Evolutionary conservation across 495 filamentous ascomycete species (phyloP).

Genomic region (Trichoderma orchidacearum): DNA sequence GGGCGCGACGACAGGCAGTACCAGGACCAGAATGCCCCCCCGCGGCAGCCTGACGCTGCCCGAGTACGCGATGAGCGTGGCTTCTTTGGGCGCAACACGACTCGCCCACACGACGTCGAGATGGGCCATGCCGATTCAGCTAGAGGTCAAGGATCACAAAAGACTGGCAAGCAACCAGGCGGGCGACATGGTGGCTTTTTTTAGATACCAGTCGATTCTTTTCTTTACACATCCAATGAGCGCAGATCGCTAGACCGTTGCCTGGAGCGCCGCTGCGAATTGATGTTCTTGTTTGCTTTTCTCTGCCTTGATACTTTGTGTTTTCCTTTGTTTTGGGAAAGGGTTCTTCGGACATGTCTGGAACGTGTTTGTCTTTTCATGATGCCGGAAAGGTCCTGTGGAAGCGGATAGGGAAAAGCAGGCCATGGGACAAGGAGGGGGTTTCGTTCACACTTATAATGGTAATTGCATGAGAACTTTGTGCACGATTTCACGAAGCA

Average conservation of each 20-base stretch:
- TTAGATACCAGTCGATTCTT: background rate
- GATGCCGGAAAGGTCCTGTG: background rate
- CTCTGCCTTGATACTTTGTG: background rate
- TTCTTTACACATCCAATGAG: background rate
- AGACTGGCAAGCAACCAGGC: background rate
- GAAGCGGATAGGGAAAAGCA: too few relatives aligned
- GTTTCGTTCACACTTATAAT: background rate
- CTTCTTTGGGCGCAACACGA: constrained; percentile 21
- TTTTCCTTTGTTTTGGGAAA: background rate
- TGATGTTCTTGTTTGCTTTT: background rate
- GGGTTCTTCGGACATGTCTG: background rate
- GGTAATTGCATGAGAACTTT: background rate
- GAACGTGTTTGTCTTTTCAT: background rate
- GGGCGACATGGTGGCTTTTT: background rate
- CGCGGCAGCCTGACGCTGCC: background rate
- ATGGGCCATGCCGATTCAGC: constrained; percentile 7
- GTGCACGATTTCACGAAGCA: too few relatives aligned
- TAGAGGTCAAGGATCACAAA: background rate
- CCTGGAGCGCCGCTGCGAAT: background rate
- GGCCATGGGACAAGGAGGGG: too few relatives aligned
- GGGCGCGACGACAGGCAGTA: constrained; percentile 5
- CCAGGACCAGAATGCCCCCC: constrained; percentile 3
- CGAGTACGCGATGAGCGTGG: constrained; percentile 8
- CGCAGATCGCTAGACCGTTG: background rate
- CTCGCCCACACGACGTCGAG: constrained; percentile 23